Percentiles rank a stretch among this genome's conserved stretches.
phyloP scores from a whole-genome alignment of 192 early-diverging fungal genomes.

The Podila epicladia region DNA sequence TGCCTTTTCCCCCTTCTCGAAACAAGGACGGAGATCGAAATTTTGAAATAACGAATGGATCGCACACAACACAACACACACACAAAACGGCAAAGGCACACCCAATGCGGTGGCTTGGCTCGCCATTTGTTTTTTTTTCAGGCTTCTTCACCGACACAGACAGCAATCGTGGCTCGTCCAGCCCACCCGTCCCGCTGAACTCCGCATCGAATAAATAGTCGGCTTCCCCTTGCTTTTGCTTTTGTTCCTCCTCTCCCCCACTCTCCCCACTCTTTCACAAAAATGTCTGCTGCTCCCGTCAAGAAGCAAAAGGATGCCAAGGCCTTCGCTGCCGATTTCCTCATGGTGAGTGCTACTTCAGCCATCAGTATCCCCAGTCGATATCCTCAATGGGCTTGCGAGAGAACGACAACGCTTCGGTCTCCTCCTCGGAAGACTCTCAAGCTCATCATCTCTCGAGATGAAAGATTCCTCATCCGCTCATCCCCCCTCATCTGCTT shows the following conservation, averaged over 20 bases:
- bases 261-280: conserved; percentile 19
- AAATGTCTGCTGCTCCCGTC: conserved; percentile 24
- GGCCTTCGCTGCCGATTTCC: conserved; percentile 26
- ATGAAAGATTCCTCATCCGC: neutral
- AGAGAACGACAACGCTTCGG: neutral
- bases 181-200: neutral
- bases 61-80: neutral
- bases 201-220: conserved; percentile 5
- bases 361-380: neutral
- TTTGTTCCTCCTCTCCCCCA: conserved; percentile 17
- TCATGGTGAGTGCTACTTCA: conserved; percentile 8
- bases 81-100: neutral
- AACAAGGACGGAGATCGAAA: no score
- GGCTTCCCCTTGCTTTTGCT: neutral
- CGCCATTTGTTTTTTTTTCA: neutral
- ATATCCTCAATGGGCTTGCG: neutral
- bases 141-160: neutral
- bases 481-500: neutral
- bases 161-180: neutral
- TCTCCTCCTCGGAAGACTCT: neutral
- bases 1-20: no score
- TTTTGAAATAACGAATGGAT: no score
- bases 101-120: neutral
- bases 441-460: no score
- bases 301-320: conserved; percentile 24